Evolutionary conservation across 345 rosid genomes (phyloP).

Genomic region (Raphanus raphanistrum): DNA sequence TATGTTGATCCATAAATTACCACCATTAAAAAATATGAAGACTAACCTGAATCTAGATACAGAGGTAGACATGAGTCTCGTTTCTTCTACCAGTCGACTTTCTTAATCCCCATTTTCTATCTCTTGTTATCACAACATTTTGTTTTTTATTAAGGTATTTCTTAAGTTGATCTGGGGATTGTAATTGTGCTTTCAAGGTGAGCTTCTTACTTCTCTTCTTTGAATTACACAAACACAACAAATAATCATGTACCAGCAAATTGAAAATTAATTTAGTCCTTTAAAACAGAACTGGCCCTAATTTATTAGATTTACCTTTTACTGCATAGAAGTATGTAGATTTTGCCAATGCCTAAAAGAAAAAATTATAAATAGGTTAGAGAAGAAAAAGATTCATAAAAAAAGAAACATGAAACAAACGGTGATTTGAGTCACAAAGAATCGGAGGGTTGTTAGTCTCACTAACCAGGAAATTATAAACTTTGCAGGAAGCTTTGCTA

Average conservation of each 20-base stretch:
- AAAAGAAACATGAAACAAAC: background rate
- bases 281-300: background rate
- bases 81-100: background rate
- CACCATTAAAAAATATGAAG: too few species aligned
- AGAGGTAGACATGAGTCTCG: too few species aligned
- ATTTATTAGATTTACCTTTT: background rate
- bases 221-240: background rate
- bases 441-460: background rate
- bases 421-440: too few species aligned
- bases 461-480: background rate
- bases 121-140: too few species aligned
- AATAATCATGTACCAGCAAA: background rate
- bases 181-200: too few species aligned
- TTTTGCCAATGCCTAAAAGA: background rate
- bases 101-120: background rate
- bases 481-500: background rate
- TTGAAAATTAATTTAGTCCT: too few species aligned
- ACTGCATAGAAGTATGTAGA: background rate
- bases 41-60: too few species aligned
- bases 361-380: background rate
- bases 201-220: background rate
- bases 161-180: background rate
- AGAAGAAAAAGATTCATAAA: background rate
- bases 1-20: background rate
- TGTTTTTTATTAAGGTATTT: background rate